A percentile compares a stretch with the other conserved stretches of the same genome.
These are phyloP conservation scores for Geotrichum fermentans DNA, from an alignment of 1,139 yeast species.

Conservation along the genomic window DNA sequence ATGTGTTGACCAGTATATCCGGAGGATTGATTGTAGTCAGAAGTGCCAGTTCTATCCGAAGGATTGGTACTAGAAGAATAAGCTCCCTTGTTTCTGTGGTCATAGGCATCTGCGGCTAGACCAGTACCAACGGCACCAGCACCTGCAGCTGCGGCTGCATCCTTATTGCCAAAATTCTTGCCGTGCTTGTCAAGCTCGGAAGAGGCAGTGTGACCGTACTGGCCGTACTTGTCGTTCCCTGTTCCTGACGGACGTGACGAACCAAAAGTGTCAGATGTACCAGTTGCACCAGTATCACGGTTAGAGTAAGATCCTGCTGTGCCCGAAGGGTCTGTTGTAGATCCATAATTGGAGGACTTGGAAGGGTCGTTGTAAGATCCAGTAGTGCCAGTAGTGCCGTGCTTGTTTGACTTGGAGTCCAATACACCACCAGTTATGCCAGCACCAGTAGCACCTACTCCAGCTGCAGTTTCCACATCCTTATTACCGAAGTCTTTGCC, in stretches of 20 bases:
- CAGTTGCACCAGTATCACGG: slow-evolving; percentile 6
- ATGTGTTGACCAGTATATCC: slow-evolving; percentile 3
- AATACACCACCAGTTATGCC: slow-evolving; percentile 14
- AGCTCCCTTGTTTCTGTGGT: slow-evolving; percentile 3
- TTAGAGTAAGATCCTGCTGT: slow-evolving; percentile 4
- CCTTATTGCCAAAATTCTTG: background rate
- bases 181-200: slow-evolving; percentile 3
- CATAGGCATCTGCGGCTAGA: slow-evolving; percentile 13
- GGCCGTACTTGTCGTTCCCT: background rate
- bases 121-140: slow-evolving; percentile 18
- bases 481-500: background rate
- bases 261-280: slow-evolving; percentile 3
- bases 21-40: background rate
- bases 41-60: slow-evolving; percentile 5
- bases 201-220: slow-evolving; percentile 5
- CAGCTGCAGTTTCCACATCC: slow-evolving; percentile 5
- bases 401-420: background rate
- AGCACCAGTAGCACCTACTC: slow-evolving; percentile 16
- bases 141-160: slow-evolving; percentile 7
- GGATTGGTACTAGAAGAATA: slow-evolving; percentile 6
- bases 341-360: background rate
- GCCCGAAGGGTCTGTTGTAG: slow-evolving; percentile 5
- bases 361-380: background rate
- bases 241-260: background rate
- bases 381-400: background rate